Evolutionary conservation across 768 basidiomycete genomes (phyloP), one percentile per base, ranked within the genome.

Genomic region (Leccinum uliginosum): DNA sequence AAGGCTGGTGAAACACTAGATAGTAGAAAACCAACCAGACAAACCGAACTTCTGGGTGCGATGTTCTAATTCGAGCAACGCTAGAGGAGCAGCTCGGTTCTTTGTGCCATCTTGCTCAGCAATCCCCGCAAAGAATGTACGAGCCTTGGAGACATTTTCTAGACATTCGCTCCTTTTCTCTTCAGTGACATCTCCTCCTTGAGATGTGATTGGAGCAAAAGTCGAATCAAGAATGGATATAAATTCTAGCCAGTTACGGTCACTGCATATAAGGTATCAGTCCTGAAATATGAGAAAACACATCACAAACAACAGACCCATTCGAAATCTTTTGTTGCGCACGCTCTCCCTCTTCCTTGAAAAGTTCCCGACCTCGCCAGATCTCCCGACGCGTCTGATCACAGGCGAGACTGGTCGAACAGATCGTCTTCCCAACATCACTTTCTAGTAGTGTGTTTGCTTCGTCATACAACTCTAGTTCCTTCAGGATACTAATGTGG

Each of bases 181-280:
- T 40, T 78, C 74, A n/a, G 68, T 66, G 19, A 70, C 51, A 6
- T 65, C 67, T 5, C 65, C 53, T 6, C 64, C 58, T 11, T 63
- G 62, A 45, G 69, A 60, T 1, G 70, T 64, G 40, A 77, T 53
- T 50, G 75, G 69, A 38, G 73, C 69, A 59, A 93, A 85, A 9
- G 85, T 78, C 1, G 83, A 84, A 59, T 93, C 86, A 6, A 93
- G 71, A 21, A 92, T 72, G 6, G 89, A 80, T 44, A 90, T 69
- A 67, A 93, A 91, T 64, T 91, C 90, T 6, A 90, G 76, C 91
- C 92, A 93, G 64, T 93, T 93, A 35, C 89, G 86, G 64, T 93
- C 88, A 35, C 91, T 82, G 53, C n/a, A 43, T 11, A 65, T 10
- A 29, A 45, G 59, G 21, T 1, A 29, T 85, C 45, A 56, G 48